Conservation (phyloP, 805 yeast species). For the Starmerella stigmatis region DNA sequence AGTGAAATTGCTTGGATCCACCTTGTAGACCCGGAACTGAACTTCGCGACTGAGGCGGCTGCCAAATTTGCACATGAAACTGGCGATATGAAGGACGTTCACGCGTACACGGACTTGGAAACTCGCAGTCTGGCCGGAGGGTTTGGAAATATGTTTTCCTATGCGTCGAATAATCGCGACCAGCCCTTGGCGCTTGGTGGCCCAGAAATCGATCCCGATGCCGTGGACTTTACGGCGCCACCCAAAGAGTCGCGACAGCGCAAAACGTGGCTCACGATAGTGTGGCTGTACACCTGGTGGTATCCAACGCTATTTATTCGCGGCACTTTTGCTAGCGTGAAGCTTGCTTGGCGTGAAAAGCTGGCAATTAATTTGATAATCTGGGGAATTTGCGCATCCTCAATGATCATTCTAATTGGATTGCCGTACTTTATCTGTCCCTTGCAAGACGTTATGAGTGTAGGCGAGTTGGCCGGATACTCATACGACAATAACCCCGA, state of each 20-base stretch:
- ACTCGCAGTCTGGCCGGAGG: conserved; percentile 30
- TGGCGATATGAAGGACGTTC: conserved; percentile 17
- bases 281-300: conserved; percentile 34
- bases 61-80: conserved; percentile 23
- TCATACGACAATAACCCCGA: conserved; percentile 27
- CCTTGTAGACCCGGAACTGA: conserved; percentile 32
- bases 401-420: conserved; percentile 31
- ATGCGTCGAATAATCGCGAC: conserved; percentile 6
- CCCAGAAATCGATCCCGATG: conserved; percentile 29
- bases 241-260: conserved; percentile 27
- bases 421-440: conserved; percentile 36
- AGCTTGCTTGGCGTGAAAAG: conserved; percentile 37
- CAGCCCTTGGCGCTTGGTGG: neutral
- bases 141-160: conserved; percentile 33
- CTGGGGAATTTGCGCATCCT: conserved; percentile 32
- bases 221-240: conserved; percentile 27
- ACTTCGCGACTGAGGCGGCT: conserved; percentile 30
- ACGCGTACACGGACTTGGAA: conserved; percentile 28
- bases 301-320: conserved; percentile 32
- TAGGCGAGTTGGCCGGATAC: conserved; percentile 29
- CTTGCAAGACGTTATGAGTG: conserved; percentile 31
- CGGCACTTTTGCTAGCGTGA: conserved; percentile 31
- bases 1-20: conserved; percentile 36
- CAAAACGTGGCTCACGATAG: conserved; percentile 33
- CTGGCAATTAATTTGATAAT: conserved; percentile 35